Evolutionary conservation across 768 basidiomycete species (phyloP), one percentile per base, ranked within the genome.

Genomic region (Xerocomellus intermedius): DNA sequence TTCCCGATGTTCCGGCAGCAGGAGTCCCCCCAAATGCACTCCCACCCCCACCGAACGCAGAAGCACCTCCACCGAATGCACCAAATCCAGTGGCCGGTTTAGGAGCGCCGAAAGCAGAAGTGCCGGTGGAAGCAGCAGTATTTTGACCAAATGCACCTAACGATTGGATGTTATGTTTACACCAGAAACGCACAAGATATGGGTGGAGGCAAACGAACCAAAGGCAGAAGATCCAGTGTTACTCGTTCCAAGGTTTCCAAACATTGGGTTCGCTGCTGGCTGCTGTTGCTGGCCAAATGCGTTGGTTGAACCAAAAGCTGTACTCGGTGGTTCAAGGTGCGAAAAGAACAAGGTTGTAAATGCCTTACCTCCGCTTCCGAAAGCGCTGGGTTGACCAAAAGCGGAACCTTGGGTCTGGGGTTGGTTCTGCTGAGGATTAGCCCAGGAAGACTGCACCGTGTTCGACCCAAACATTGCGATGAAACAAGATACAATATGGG

Each of bases 51-150:
- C 83, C 80, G 67, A 86, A 86, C 6, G 78, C 66, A 37, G 73
- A 74, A 30, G 81, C 73, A 30, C 80, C 82, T 39, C 83, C 84
- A 44, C 85, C 79, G 68, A 91, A 91, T 55, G 86, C 81, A 63
- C 90, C 87, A 71, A 94, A 92, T 13, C 87, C 89, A 12, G 83
- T 75, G 5, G 85, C 67, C 38, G 89, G 87, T 65, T 92, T 91
- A 30, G 84, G 69, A 42, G 75, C 79, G 36, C 85, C 86, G 56
- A 91, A 91, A 39, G 82, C 69, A 50, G 81, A 73, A 21, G 63
- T 42, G 68, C 73, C 42, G 64, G 66, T 42, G 70, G 76, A 51
- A 67, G 73, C 10, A 13, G 75, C 59, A 32, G 74, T 63, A 59
- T 71, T 81, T 51, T 61, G 60, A 28, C 75, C 75, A 59, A 81